Conservation (phyloP, 1,284 basidiomycete genomes). For the Schizophyllum commune region DNA sequence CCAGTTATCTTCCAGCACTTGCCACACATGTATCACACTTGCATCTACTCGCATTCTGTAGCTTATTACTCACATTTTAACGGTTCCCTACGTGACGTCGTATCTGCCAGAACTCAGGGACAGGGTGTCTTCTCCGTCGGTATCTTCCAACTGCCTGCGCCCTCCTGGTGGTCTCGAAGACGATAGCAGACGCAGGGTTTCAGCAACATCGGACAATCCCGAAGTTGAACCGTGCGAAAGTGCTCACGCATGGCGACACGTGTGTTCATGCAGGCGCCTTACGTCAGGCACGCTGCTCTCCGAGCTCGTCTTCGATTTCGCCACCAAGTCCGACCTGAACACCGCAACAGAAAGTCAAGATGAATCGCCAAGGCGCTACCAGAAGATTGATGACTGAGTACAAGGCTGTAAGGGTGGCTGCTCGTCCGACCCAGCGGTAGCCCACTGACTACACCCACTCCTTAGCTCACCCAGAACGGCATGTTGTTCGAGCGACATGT, state of each 20-base stretch:
- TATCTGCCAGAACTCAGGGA: not conserved
- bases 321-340: not conserved
- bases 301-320: not conserved
- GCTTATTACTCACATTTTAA: not conserved
- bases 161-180: not conserved
- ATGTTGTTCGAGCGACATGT: not conserved
- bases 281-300: not conserved
- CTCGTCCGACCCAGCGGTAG: not conserved
- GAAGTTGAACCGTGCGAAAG: not conserved
- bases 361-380: not conserved
- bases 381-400: conserved; percentile 86
- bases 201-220: not conserved
- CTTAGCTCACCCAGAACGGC: not conserved
- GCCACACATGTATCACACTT: not conserved
- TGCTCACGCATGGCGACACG: not conserved
- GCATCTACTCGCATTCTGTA: not conserved
- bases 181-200: not conserved
- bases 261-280: not conserved
- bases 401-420: conserved; percentile 9
- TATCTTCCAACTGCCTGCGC: not conserved
- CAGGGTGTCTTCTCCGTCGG: not conserved
- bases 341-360: not conserved
- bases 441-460: not conserved
- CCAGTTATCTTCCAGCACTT: not conserved
- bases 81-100: not conserved